phyloP scores from a whole-genome alignment of 2,329 filamentous ascomycete genomes.

The Penicillium sp. region DNA sequence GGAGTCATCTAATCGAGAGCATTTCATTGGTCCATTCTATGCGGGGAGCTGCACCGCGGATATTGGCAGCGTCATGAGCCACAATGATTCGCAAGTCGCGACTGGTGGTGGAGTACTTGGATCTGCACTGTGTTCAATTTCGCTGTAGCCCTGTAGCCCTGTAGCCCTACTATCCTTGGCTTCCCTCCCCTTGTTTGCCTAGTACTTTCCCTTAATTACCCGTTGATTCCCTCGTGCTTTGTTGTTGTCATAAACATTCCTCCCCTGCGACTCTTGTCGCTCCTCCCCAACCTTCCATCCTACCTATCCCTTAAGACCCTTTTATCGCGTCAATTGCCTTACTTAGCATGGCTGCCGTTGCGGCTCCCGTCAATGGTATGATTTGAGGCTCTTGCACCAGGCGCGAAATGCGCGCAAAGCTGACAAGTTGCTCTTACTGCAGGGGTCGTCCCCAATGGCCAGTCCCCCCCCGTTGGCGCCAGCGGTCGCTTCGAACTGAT shows the following conservation, averaged over 20 bases:
- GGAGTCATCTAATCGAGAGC: background rate
- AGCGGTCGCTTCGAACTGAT: constrained; percentile 39
- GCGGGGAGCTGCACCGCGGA: background rate
- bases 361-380: constrained; percentile 19
- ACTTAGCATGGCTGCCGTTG: constrained; percentile 17
- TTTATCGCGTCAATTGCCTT: constrained; percentile 5
- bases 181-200: background rate
- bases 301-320: background rate
- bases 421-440: constrained; percentile 4
- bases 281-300: background rate
- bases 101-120: background rate
- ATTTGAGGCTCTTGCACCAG: background rate
- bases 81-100: constrained; percentile 5
- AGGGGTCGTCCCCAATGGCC: constrained; percentile 24
- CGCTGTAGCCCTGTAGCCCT: constrained; percentile 24
- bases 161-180: constrained; percentile 17
- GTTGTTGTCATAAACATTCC: background rate
- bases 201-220: background rate
- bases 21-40: constrained; percentile 1
- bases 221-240: background rate
- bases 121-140: constrained; percentile 15
- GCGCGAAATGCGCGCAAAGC: background rate
- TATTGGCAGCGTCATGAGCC: constrained; percentile 23
- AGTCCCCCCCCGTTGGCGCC: constrained; percentile 10
- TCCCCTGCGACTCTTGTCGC: background rate